Evolutionary conservation across 495 filamentous ascomycete genomes (phyloP).

Genomic region (Xylaria longipes): DNA sequence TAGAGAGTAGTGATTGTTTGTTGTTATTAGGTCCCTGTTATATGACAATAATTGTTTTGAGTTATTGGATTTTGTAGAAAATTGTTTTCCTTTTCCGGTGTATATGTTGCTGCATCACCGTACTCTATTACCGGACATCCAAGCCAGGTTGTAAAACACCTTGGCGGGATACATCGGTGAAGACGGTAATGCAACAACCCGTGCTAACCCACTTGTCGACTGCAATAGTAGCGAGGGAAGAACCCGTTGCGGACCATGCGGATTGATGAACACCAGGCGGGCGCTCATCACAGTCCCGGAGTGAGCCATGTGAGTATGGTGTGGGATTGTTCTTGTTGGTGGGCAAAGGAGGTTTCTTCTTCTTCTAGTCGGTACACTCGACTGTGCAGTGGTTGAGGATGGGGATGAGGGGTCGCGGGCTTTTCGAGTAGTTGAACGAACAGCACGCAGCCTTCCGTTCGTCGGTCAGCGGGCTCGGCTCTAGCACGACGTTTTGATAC

Average conservation of each 20-base stretch:
- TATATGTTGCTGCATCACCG: no score
- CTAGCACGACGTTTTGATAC: constrained; percentile 14
- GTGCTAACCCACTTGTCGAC: neutral
- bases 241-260: neutral
- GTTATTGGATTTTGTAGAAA: neutral
- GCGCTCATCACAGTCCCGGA: constrained; percentile 14
- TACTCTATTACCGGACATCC: no score
- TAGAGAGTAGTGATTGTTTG: neutral
- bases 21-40: neutral
- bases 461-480: neutral
- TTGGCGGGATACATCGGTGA: neutral
- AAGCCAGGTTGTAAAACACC: no score
- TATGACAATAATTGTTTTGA: neutral
- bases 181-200: neutral
- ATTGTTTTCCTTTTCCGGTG: neutral
- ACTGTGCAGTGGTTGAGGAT: constrained; percentile 11
- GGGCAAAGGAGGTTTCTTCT: constrained; percentile 14
- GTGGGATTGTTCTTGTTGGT: neutral
- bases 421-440: constrained; percentile 19
- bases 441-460: constrained; percentile 8
- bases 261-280: neutral
- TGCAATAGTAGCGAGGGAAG: neutral
- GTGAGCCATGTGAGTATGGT: constrained; percentile 30
- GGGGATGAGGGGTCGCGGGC: neutral
- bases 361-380: constrained; percentile 9